Evolutionary conservation across 495 filamentous ascomycete genomes (phyloP), one percentile per base, ranked within the genome.

Genomic region (Pyrenula aspistea): DNA sequence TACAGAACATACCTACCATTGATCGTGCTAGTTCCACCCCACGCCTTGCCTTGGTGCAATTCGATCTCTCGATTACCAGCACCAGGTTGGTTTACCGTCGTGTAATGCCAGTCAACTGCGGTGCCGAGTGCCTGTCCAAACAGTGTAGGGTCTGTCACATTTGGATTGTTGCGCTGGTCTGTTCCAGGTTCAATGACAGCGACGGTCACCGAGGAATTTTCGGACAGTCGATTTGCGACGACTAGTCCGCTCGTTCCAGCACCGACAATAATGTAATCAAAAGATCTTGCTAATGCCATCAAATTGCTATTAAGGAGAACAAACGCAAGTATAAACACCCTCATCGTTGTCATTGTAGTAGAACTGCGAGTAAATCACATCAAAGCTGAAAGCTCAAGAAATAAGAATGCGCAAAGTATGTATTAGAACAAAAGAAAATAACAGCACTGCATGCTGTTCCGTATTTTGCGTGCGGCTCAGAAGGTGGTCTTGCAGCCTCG

Each of bases 121-220:
- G 76, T 77, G 1, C 64, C 69, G 3, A 76, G 73, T 1, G 71
- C 65, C 1, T n/a, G n/a, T n/a, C n/a, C n/a, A n/a, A n/a, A n/a
- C n/a, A n/a, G n/a, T n/a, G n/a, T n/a, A n/a, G n/a, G n/a, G n/a
- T 72, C 61, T 1, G 76, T 78, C 12, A 80, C 76, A 54, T 82
- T 78, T 20, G 62, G 58, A 52, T 80, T 79, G 49, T 75, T 65
- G 10, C 68, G 68, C 12, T 71, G 73, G 15, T 72, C 73, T n/a
- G 60, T 65, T 1, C 81, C 80, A n/a, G 80, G 78, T 65, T 84
- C 80, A 24, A 82, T 72, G 21, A 83, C 68, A 0, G 71, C 71
- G 11, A 83, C 74, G 2, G 61, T 71, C 25, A 77, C 54, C 51
- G 68, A 61, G 1, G 73, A 62, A 53, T 75, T 62, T 59, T 77